Evolutionary conservation across 108 stramenopile species (phyloP).

Genomic region (Cyclostephanos tholiformis): DNA sequence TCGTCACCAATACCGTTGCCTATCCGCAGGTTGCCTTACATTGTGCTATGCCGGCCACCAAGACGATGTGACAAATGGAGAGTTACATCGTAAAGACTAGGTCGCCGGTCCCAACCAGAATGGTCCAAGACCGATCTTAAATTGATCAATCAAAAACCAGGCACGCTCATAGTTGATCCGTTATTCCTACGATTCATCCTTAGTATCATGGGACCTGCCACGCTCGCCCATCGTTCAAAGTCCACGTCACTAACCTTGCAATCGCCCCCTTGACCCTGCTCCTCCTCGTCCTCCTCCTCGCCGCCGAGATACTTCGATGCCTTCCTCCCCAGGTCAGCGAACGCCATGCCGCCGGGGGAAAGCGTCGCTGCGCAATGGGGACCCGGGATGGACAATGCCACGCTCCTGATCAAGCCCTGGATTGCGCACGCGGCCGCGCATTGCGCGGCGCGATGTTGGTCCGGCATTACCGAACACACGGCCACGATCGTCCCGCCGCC

Average conservation of each 20-base stretch:
- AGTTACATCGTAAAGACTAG: no score
- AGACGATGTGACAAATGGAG: no score
- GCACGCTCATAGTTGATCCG: slow-evolving; percentile 18
- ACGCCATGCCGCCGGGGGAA: slow-evolving; percentile 4
- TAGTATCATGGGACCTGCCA: slow-evolving; percentile 19
- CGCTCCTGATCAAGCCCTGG: slow-evolving; percentile 13
- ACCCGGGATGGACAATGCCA: slow-evolving; percentile 19
- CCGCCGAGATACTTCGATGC: not conserved
- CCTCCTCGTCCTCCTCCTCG: not conserved
- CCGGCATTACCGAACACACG: slow-evolving; percentile 7
- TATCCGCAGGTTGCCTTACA: no score
- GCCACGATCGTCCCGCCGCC: slow-evolving; percentile 9
- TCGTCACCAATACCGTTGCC: no score
- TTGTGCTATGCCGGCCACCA: no score
- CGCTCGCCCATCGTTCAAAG: slow-evolving; percentile 9
- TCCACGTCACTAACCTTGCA: not conserved
- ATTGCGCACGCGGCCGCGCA: slow-evolving; percentile 17
- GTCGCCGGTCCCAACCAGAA: no score
- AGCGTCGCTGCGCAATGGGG: slow-evolving; percentile 11
- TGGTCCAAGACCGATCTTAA: no score
- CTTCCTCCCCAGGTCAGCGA: not conserved
- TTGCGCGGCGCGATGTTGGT: slow-evolving; percentile 11
- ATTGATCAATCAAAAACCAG: no score
- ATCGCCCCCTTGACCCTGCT: not conserved
- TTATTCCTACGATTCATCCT: slow-evolving; percentile 8